Conservation (phyloP, 768 basidiomycete genomes). For the Boletus vinaceobasis region DNA sequence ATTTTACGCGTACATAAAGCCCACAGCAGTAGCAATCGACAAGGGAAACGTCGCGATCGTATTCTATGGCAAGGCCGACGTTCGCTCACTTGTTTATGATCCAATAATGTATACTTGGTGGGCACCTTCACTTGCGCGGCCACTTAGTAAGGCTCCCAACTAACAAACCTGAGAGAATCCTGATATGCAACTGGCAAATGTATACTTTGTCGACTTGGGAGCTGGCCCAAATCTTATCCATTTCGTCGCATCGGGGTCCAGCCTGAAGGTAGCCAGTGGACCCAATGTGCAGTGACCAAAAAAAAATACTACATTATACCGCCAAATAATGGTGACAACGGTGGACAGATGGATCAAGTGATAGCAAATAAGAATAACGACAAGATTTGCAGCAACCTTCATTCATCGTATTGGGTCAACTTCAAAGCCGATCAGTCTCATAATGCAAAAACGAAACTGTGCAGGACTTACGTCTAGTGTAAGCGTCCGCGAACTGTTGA, state of each 20-base stretch:
- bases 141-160: not conserved
- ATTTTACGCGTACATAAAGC: no score
- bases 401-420: slow-evolving; percentile 30
- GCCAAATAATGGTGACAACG: not conserved
- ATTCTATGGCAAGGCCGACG: no score
- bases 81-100: no score
- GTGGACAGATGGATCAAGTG: slow-evolving; percentile 2
- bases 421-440: slow-evolving; percentile 12
- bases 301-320: slow-evolving; percentile 1
- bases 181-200: not conserved
- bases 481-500: slow-evolving; percentile 87
- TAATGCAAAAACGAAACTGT: not conserved
- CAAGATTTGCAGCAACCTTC: slow-evolving; percentile 1
- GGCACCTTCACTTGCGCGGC: no score
- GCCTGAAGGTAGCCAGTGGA: not conserved
- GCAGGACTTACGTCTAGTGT: slow-evolving; percentile 74
- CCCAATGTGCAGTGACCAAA: not conserved
- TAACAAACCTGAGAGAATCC: not conserved
- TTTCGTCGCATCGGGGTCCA: not conserved
- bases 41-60: no score
- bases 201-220: not conserved
- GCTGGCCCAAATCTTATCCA: not conserved
- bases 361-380: slow-evolving; percentile 27
- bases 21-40: no score
- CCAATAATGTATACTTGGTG: not conserved